Base-by-base conservation (phyloP, 768 basidiomycete genomes). In the Butyriboletus loyo region DNA sequence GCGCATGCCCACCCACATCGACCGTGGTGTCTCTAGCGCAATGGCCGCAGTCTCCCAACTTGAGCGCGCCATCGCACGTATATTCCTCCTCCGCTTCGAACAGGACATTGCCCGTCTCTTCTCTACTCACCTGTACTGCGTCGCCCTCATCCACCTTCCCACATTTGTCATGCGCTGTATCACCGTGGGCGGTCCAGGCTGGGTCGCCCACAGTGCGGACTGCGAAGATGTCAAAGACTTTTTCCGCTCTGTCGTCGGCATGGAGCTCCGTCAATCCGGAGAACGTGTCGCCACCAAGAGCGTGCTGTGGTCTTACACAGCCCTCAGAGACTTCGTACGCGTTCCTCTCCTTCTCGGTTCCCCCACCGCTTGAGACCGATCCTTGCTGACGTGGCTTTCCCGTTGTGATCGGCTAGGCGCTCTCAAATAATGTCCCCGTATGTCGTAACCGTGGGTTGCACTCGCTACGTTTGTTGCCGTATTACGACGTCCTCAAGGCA, bases 201-300 rank as follows among this genome's bases (percentile, higher is more conserved):
- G 87, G 87, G 72, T 83, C 21, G 85, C 84, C 0, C 73, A 77
- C 61, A 88, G 88, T 54, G 75, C 85, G 8, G 81, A 84, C 53
- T 76, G 68, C 45, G 87, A 88, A 51, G 86, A 85, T 51, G 75
- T 89, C 64, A 88, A 86, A 54, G 86, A 89, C 60, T 87, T 86
- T 65, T 83, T 88, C 67, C 76, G 87, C 17, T 76, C 82, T 1
- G 79, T 78, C 42, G 80, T 89, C 55, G 78, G 77, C 54, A 88
- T 89, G 86, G 87, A 89, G 64, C 77, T 89, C 68, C 77, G 87
- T 27, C 85, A 89, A 66, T 84, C 85, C 0, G 87, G 87, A 17
- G 87, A 89, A 58, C 77, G 87, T 28, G 85, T 88, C 19, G 87
- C 87, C 8, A 88, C 87, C 8, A 89, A 87, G 75, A 86, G 84